These are phyloP conservation scores for Nakazawaea holstii DNA, from an alignment of 805 yeast species.

Conservation along the genomic window DNA sequence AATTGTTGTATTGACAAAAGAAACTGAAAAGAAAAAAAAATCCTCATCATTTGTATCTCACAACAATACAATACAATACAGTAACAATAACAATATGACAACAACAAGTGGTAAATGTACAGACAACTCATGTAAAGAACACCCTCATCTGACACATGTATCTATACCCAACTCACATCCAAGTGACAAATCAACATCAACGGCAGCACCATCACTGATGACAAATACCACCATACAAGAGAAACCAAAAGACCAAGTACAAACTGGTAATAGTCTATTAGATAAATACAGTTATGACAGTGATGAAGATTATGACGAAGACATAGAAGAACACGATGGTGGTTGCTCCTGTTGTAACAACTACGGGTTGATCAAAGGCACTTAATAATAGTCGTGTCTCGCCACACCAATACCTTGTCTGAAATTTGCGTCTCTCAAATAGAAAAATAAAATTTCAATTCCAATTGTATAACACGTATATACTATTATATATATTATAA, in stretches of 20 bases:
- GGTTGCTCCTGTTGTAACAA: constrained; percentile 9
- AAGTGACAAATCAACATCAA: no score
- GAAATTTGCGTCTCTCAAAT: no score
- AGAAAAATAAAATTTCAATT: no score
- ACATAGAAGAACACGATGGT: constrained; percentile 9
- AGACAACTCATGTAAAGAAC: neutral
- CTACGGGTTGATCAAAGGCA: neutral
- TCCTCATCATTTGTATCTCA: neutral
- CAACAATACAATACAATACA: neutral
- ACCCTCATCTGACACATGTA: no score
- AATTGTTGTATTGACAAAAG: no score
- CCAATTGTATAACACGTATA: no score
- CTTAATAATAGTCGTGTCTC: neutral
- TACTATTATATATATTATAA: no score
- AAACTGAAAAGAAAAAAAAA: neutral
- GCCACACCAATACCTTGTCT: no score
- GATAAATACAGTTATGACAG: constrained; percentile 11
- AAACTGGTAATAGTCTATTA: neutral
- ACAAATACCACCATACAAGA: no score
- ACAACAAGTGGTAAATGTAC: neutral
- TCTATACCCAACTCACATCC: no score
- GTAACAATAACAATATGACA: neutral
- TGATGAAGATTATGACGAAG: constrained; percentile 12
- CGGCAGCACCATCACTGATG: no score
- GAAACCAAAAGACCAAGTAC: neutral